Base-by-base conservation (phyloP, 345 rosid genomes). In the Trapa incisa region DNA sequence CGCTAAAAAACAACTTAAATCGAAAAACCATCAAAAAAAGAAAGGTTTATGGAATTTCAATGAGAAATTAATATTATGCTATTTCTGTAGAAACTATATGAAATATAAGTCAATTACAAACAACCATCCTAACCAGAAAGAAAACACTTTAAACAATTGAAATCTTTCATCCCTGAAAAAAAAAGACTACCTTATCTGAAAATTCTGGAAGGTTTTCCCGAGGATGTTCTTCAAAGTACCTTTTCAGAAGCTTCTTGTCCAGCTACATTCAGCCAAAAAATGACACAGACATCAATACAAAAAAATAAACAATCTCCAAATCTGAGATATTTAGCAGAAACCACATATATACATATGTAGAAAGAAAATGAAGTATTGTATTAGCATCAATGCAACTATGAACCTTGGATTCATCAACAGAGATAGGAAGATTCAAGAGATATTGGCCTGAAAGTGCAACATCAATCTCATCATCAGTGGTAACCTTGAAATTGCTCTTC, bases 381-480 rank as follows among this genome's bases (percentile, higher is more conserved):
- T n/a, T 29, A 7, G 54, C 65, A 56, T 33, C 45, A 3, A 6
- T 13, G 70, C 48, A 71, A 61, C 65, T 60, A 58, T 68, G 77
- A 67, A 93, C 98, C 97, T 90, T 93, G 11, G 94, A 79, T 65
- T 93, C 96, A 70, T 93, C 91, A 72, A 93, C 98, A 60, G 73
- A 71, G 68, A 93, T 93, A 65, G 98, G 98, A 76, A 93, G 94
- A 80, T 90, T 88, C 17, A 85, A 79, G 75, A 88, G 97, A 73
- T 93, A 93, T 78, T 93, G 97, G 64, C 92, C 98, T 32, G 90
- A 78, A 43, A 69, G 92, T 63, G 98, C 98, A 79, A 93, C 83
- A 42, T 88, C 92, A 70, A 86, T 83, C 87, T 93, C 98, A 9
- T 90, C 98, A 69, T 87, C 80, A 11, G 89, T 71, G 61, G 94